Percentiles rank a stretch among this genome's conserved stretches.
phyloP scores from a whole-genome alignment of 805 yeast genomes.

The Hanseniaspora osmophila region DNA sequence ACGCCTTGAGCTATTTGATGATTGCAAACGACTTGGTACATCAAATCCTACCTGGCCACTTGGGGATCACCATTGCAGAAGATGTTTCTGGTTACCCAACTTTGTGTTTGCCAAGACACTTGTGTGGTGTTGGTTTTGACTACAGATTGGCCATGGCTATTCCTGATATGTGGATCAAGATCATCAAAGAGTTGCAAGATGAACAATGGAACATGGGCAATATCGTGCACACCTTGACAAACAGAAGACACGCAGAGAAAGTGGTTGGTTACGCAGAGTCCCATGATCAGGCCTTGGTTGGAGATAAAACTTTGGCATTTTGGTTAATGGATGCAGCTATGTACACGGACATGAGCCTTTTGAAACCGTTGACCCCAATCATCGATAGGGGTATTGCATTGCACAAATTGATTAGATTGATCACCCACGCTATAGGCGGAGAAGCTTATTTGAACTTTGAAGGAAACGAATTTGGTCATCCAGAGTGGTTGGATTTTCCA shows the following conservation, averaged over 20 bases:
- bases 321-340: constrained; percentile 98
- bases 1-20: constrained; percentile 77
- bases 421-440: constrained; percentile 88
- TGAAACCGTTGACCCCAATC: constrained; percentile 59
- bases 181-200: constrained; percentile 68
- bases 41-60: constrained; percentile 32
- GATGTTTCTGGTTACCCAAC: constrained; percentile 98
- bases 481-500: constrained; percentile 98
- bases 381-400: constrained; percentile 82
- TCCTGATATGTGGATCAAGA: constrained; percentile 98
- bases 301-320: constrained; percentile 90
- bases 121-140: constrained; percentile 89
- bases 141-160: constrained; percentile 92
- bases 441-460: constrained; percentile 93
- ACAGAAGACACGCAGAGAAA: constrained; percentile 75
- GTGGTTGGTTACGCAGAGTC: constrained; percentile 89
- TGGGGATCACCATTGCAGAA: constrained; percentile 75
- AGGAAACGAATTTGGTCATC: constrained; percentile 97
- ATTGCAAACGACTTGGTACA: constrained; percentile 71
- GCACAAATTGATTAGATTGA: constrained; percentile 78
- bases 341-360: constrained; percentile 86
- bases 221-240: constrained; percentile 70
- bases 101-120: constrained; percentile 53
- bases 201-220: constrained; percentile 85
- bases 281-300: constrained; percentile 95